Evolutionary conservation across 2,329 filamentous ascomycete genomes (phyloP), one percentile per base, ranked within the genome.

Genomic region (Zymoseptoria pseudotritici): DNA sequence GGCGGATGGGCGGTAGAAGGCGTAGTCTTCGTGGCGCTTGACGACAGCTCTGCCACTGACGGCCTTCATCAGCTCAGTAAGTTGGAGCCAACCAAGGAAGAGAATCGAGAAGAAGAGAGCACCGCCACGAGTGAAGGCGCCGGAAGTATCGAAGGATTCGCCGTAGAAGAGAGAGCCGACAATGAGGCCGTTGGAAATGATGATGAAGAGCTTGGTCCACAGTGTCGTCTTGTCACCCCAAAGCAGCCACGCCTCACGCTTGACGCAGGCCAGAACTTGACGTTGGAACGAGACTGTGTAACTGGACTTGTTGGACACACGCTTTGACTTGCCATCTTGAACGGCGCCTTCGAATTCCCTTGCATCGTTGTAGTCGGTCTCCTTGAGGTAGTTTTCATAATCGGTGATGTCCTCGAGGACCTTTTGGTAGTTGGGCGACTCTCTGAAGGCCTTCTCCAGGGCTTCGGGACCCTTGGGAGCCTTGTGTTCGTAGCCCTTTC

Each of bases 91-190:
- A 58, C 77, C 80, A 5, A 88, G 77, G 74, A 88, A 86, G 29
- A 88, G 71, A 63, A 87, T 84, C 1, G 83, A 84, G 74, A 88
- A 87, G 78, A 88, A 88, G 8, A 85, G 73, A 7, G 82, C 78
- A 70, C 86, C 86, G 6, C 85, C 83, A 65, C 85, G 79, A 4
- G 80, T 76, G 71, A 88, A 89, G 11, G 84, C 82, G 42, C 86
- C 86, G 50, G 76, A 78, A 1, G 85, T 86, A 66, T 83, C 78
- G 4, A 80, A 67, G 0, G 82, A 75, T 69, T 86, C 79, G 11
- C 84, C 89, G 67, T 91, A 90, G 75, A 94, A 94, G 19, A 94
- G 79, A 2, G 87, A 90, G 1, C 89, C 87, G 57, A 92, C 86
- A 62, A 95, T 89, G 9, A 95, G 79, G 58, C 75, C 83, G 71